Conservation (phyloP, 208 protist species). For the Acanthamoeba lenticulata region DNA sequence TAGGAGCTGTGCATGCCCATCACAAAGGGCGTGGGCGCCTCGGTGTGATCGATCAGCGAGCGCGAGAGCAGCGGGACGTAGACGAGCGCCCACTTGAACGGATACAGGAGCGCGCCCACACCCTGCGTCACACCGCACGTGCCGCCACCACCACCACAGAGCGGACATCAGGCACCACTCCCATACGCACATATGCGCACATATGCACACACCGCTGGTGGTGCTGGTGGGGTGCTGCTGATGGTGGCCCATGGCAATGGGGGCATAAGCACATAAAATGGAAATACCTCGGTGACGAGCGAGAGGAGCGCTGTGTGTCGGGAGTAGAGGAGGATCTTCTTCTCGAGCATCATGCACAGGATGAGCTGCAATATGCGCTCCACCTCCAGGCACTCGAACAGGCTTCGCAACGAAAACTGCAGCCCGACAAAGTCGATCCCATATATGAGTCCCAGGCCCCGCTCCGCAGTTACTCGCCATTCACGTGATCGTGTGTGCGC, state of each 20-base stretch:
- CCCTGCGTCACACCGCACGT: neutral
- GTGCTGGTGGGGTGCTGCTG: no score
- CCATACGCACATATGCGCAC: no score
- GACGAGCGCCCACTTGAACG: conserved; percentile 6
- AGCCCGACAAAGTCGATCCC: no score
- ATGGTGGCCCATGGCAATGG: neutral
- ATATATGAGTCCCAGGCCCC: no score
- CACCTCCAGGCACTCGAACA: conserved; percentile 8
- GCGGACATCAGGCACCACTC: no score
- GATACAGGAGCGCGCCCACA: neutral
- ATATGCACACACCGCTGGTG: no score
- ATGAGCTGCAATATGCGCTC: conserved; percentile 3
- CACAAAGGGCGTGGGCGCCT: conserved; percentile 42
- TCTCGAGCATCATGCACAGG: conserved; percentile 17
- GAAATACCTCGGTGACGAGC: neutral
- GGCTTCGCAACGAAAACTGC: conserved; percentile 21
- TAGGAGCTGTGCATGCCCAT: conserved; percentile 53
- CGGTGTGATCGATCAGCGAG: neutral
- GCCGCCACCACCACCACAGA: no score
- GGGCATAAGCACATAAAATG: neutral
- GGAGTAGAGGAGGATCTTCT: conserved; percentile 48
- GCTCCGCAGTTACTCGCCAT: no score
- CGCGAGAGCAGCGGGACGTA: neutral
- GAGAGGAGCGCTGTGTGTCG: neutral
- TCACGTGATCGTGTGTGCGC: no score